These are phyloP conservation scores for Oryza glaberrima DNA, from an alignment of 176 grass and related monocot genomes.

Conservation along the genomic window DNA sequence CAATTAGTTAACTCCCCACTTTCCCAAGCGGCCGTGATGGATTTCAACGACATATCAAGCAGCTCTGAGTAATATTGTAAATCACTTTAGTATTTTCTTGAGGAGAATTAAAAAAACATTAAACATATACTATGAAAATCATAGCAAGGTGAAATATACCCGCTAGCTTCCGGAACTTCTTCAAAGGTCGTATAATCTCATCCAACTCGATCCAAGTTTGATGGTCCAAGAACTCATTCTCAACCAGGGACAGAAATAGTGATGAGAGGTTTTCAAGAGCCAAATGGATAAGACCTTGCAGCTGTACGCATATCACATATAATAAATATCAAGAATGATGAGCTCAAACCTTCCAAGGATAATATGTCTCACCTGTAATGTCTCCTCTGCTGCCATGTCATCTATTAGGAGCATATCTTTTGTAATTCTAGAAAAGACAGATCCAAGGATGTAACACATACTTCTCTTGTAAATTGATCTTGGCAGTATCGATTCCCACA, in stretches of 20 bases:
- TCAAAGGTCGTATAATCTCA: constrained; percentile 67
- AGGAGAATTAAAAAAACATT: neutral
- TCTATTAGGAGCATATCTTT: constrained; percentile 92
- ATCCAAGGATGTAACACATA: constrained; percentile 76
- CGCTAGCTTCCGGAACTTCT: constrained; percentile 85
- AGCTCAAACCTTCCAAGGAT: constrained; percentile 32
- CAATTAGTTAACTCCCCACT: constrained; percentile 71
- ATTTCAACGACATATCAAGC: constrained; percentile 96
- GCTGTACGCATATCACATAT: constrained; percentile 61
- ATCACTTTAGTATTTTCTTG: constrained; percentile 33
- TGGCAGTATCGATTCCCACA: constrained; percentile 80
- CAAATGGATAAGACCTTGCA: constrained; percentile 93
- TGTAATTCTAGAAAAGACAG: constrained; percentile 85
- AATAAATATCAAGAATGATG: constrained; percentile 30
- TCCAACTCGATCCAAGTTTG: constrained; percentile 61
- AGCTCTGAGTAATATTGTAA: constrained; percentile 60
- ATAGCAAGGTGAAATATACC: constrained; percentile 41
- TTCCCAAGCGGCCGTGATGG: constrained; percentile 86
- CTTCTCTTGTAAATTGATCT: constrained; percentile 78
- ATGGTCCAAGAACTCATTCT: constrained; percentile 54
- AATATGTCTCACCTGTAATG: constrained; percentile 70
- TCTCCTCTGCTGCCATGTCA: constrained; percentile 97
- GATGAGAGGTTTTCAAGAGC: constrained; percentile 79
- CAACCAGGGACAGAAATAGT: constrained; percentile 71
- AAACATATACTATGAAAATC: constrained; percentile 29